Base-by-base conservation (phyloP, 2,329 filamentous ascomycete genomes). In the Curvularia spicifera region DNA sequence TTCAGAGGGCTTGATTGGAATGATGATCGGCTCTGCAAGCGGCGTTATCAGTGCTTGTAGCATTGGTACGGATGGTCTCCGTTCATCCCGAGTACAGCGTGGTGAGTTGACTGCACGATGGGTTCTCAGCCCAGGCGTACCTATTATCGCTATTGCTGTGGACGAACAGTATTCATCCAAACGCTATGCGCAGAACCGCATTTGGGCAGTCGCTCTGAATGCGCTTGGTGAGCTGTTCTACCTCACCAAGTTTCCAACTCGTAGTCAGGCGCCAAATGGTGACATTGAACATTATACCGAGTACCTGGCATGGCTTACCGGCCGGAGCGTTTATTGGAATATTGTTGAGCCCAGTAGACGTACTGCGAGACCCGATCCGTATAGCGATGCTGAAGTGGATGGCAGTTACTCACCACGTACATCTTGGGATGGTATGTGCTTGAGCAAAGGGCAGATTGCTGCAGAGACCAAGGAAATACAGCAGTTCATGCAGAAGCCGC, bases 161-260 rank as follows among this genome's bases (percentile, higher is more conserved):
- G 95, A 99, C 69, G 93, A 97, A 28, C 87, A 87, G 51, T 95
- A 93, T 76, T 93, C 84, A 48, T 76, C 83, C 26, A 89, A 87
- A 66, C 88, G 93, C 29, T 88, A 89, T 71, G 80, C 84, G 4
- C 81, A 88, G 49, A 85, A 86, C 12, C 88, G 93, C 28, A 85
- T 95, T 12, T 98, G 93, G 92, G 92, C 91, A n/a, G 89, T 94
- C 42, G 91, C 87, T n/a, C 78, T 99, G 51, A 99, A 99, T 73
- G 94, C 95, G 0, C 81, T 99, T 8, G 95, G 95, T 1, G 95
- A 99, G 75, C 81, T 97, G 0, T 98, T 89, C 75, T 97, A 94
- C 67, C 81, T 98, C 1, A 89, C 85, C 1, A 87, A 91, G 48
- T 82, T 89, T 6, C 92, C 91, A 0, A 82, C 76, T 26, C 82